These are phyloP conservation scores for Botrytis fabae DNA, from an alignment of 2,329 filamentous ascomycete species.

Conservation along the genomic window DNA sequence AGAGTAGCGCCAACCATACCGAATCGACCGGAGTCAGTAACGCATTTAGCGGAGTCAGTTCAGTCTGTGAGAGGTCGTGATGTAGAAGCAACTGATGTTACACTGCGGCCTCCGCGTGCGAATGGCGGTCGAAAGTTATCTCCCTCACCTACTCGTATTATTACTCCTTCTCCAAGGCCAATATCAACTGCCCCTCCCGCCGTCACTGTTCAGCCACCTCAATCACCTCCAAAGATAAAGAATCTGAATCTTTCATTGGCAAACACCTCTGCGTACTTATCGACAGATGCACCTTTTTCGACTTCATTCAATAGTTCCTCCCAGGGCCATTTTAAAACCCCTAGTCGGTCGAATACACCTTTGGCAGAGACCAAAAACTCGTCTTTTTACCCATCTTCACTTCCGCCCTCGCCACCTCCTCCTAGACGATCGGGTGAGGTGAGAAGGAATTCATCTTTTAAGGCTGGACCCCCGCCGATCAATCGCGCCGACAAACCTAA, in stretches of 20 bases:
- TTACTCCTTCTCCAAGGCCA: conserved; percentile 29
- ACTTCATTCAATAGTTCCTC: conserved; percentile 44
- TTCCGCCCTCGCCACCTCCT: conserved; percentile 63
- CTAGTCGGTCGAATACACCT: conserved; percentile 58
- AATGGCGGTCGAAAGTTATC: conserved; percentile 32
- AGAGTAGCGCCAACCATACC: conserved; percentile 24
- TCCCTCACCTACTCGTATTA: conserved; percentile 34
- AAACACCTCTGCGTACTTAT: conserved; percentile 33
- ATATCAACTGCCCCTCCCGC: conserved; percentile 48
- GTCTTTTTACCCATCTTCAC: conserved; percentile 49
- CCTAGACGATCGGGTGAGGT: conserved; percentile 62
- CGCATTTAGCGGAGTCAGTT: conserved; percentile 28
- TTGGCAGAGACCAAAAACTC: conserved; percentile 50
- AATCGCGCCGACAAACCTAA: conserved; percentile 81
- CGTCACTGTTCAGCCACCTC: conserved; percentile 68
- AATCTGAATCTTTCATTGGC: conserved; percentile 32
- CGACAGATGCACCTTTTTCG: conserved; percentile 37
- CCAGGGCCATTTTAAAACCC: conserved; percentile 52
- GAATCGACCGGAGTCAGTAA: conserved; percentile 29
- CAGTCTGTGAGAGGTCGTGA: conserved; percentile 34
- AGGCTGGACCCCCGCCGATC: conserved; percentile 65
- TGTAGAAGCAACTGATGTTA: conserved; percentile 29
- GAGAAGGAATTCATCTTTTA: conserved; percentile 46
- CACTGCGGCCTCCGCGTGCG: conserved; percentile 34
- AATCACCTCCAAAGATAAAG: conserved; percentile 60